Evolutionary conservation across 2,329 filamentous ascomycete species (phyloP), one percentile per base, ranked within the genome.

Genomic region (Orbilia blumenaviensis): DNA sequence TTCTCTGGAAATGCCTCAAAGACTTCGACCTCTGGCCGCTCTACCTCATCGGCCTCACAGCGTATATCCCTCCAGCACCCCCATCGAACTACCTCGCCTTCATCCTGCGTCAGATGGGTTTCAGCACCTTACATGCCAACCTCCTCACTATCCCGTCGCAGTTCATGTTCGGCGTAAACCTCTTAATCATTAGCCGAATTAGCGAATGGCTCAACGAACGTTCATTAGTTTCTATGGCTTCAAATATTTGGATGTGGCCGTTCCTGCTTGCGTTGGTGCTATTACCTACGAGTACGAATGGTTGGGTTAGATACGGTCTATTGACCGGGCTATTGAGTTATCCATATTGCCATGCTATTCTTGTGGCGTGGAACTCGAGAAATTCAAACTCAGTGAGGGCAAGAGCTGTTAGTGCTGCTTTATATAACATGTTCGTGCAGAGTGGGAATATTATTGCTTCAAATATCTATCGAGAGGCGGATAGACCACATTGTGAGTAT

Each of bases 401-500:
- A 1, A 81, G 85, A 8, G 83, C 85, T 10, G 84, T 86, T 6
- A 84, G 83, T 34, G 85, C 85, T 0, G 85, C 85, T 1, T 77
- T 86, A 21, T 86, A 86, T 81, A 87, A 86, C 78, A 86, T 86
- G 81, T 83, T 84, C 41, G 83, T 85, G 6, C 85, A 85, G 78
- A 78, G 80, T n/a, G 82, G 83, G 1, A 83, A 83, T 66, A 85
- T 86, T 64, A 82, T 85, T 12, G 81, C 82, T 1, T 80, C 81
- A 29, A 84, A 88, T 82, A 86, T 88, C 72, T 89, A 88, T 78
- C 85, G 87, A 23, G 81, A 86, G 16, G 86, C 87, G 44, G 87
- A 89, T 79, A 83, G 84, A 78, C 87, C 87, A 1, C 81, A 86
- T 21, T 88, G 73, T 78, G 66, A 77, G 71, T 3, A 80, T 77